Base-by-base conservation (phyloP, 2,329 filamentous ascomycete species). In the Coniella lustricola region DNA sequence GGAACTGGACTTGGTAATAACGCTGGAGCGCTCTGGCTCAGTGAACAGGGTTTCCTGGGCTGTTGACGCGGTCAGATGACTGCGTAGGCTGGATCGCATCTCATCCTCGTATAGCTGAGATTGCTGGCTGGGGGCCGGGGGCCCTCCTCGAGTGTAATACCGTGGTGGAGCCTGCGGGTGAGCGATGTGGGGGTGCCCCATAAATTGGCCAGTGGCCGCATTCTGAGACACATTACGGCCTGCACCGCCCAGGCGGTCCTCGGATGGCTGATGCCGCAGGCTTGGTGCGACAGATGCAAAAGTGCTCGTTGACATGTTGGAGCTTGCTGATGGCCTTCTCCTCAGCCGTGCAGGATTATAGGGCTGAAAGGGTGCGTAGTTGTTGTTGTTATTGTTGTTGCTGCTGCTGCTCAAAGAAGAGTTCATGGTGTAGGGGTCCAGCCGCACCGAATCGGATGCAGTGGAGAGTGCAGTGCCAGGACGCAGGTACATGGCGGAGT, bases 1-100 rank as follows among this genome's bases (percentile, higher is more conserved):
- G 2, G 86, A 90, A 69, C 86, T 94, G 52, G 81, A 80, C 57
- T 87, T 89, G 3, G 89, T 93, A 55, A 84, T 64, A 43, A 93
- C 75, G 60, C 90, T 95, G 64, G 87, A 94, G 53, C 87, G 77
- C 61, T 91, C 87, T 1, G 88, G 94, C 5, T 57, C 53, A 2
- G 63, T 62, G 32, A 61, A 64, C 10, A 62, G 56, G 2, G 75
- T 77, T 20, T 84, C 90, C 29, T 75, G 75, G 21, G 70, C 68
- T 4, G 76, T 76, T 3, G 76, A 79, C 32, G 70, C 63, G 16
- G 76, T 76, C 44, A 74, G 63, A 53, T 80, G 76, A 13, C 77
- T 79, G 48, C 76, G 73, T 57, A 73, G 76, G 63, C 76, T 81
- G 0, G 74, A 75, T 32, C 77, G 71, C 29, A 72, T 64, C 60